A percentile compares a stretch with the other conserved stretches of the same genome.
Conservation (phyloP, 2,329 filamentous ascomycete species). For the Cladosporium velox region DNA sequence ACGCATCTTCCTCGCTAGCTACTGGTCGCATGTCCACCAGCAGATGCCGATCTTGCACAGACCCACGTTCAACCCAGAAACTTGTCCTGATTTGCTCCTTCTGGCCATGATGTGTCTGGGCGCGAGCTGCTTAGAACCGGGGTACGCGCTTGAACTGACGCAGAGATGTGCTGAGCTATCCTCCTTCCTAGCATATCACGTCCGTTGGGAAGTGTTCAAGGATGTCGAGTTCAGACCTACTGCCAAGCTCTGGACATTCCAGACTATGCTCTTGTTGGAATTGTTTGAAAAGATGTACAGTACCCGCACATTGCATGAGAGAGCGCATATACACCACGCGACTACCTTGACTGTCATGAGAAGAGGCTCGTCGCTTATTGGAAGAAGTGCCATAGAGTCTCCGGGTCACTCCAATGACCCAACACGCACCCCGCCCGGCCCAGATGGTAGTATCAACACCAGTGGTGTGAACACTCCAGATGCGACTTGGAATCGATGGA, state of each 20-base stretch:
- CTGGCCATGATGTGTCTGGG: slow-evolving; percentile 91
- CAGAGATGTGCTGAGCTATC: slow-evolving; percentile 79
- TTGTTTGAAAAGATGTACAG: slow-evolving; percentile 98
- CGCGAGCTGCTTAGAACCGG: slow-evolving; percentile 83
- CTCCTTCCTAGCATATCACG: slow-evolving; percentile 86
- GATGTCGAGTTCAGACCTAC: slow-evolving; percentile 86
- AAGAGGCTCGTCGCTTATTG: slow-evolving; percentile 85
- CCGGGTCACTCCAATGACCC: slow-evolving; percentile 66
- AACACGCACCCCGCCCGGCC: slow-evolving; percentile 47
- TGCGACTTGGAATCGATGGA: slow-evolving; percentile 96
- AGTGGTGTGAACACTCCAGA: slow-evolving; percentile 65
- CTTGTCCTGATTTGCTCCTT: slow-evolving; percentile 79
- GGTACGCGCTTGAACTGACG: slow-evolving; percentile 71
- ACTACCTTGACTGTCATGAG: slow-evolving; percentile 96
- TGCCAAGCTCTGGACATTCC: slow-evolving; percentile 94
- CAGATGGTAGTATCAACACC: slow-evolving; percentile 49
- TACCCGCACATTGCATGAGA: slow-evolving; percentile 85
- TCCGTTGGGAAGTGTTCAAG: slow-evolving; percentile 96
- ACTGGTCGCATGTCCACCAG: slow-evolving; percentile 92
- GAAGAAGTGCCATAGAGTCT: slow-evolving; percentile 79
- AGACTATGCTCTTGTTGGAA: slow-evolving; percentile 83
- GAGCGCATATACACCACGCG: slow-evolving; percentile 94
- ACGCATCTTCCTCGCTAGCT: slow-evolving; percentile 89
- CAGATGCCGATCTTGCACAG: slow-evolving; percentile 94
- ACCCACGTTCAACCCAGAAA: slow-evolving; percentile 87